Evolutionary conservation across 345 rosid species (phyloP).

Genomic region (Anacardium occidentale): DNA sequence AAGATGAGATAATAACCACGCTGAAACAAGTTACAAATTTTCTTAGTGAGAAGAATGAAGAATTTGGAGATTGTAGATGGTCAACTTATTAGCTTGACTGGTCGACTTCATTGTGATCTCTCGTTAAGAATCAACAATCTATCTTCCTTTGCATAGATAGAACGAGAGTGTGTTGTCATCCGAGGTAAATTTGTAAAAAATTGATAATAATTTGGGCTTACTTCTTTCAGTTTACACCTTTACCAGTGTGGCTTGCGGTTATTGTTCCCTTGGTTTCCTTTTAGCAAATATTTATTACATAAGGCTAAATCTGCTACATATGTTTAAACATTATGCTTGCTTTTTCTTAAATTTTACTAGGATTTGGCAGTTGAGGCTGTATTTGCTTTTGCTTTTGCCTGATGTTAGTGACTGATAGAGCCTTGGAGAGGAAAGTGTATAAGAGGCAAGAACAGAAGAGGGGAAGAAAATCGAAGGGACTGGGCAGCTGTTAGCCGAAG

Average conservation of each 20-base stretch:
- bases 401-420: constrained; percentile 32
- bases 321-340: neutral
- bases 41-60: neutral
- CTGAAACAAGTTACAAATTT: neutral
- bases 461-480: too few relatives aligned
- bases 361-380: neutral
- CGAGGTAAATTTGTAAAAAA: neutral
- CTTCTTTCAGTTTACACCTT: constrained; percentile 59
- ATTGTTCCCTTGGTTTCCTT: constrained; percentile 88
- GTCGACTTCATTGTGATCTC: neutral
- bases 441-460: too few relatives aligned
- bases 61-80: too few relatives aligned
- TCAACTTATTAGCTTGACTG: neutral
- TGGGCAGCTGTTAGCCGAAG: too few relatives aligned
- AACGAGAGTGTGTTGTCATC: neutral
- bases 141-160: neutral
- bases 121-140: neutral
- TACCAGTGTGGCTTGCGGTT: constrained; percentile 84
- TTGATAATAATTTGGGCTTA: neutral
- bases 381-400: constrained; percentile 48
- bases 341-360: neutral
- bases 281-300: constrained; percentile 82
- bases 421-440: too few relatives aligned
- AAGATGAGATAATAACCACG: neutral
- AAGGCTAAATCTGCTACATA: constrained; percentile 26